Percentiles rank a stretch among this genome's conserved stretches.
Evolutionary conservation across 495 filamentous ascomycete genomes (phyloP).

Genomic region (Aspergillus sparsus): DNA sequence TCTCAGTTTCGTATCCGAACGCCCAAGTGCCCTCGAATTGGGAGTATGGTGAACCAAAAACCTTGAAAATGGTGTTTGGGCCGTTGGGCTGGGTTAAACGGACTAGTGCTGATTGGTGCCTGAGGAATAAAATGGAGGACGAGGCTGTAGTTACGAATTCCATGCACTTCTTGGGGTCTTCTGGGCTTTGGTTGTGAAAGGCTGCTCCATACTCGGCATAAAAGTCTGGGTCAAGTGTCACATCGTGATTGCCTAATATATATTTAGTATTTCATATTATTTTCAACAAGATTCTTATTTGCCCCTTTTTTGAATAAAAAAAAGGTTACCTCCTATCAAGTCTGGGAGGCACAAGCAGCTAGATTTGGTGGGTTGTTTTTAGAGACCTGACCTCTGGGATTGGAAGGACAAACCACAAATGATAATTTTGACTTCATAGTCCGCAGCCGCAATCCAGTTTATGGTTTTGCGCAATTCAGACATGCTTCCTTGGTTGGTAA

Average conservation of each 20-base stretch:
- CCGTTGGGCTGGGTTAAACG: slow-evolving; percentile 57
- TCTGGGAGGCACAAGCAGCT: no score
- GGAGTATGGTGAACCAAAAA: slow-evolving; percentile 76
- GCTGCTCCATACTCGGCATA: slow-evolving; percentile 56
- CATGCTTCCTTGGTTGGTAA: slow-evolving; percentile 59
- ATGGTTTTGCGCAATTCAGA: slow-evolving; percentile 54
- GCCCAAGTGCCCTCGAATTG: slow-evolving; percentile 68
- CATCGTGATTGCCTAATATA: slow-evolving; percentile 72
- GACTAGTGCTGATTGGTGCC: slow-evolving; percentile 61
- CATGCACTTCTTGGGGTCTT: slow-evolving; percentile 58
- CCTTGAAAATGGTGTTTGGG: slow-evolving; percentile 65
- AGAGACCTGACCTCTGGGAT: neutral
- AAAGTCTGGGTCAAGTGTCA: slow-evolving; percentile 67
- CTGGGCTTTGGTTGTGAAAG: slow-evolving; percentile 61
- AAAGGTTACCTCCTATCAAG: no score
- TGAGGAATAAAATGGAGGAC: slow-evolving; percentile 62
- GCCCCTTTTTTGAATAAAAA: neutral
- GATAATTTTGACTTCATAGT: slow-evolving; percentile 59
- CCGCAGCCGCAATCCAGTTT: slow-evolving; percentile 56
- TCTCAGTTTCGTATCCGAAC: slow-evolving; percentile 60
- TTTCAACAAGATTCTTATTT: neutral
- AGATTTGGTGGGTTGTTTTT: neutral
- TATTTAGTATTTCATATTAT: neutral
- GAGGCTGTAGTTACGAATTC: slow-evolving; percentile 53
- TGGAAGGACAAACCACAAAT: slow-evolving; percentile 51